phyloP scores from a whole-genome alignment of 257 asterid species.

The Henckelia pumila region DNA sequence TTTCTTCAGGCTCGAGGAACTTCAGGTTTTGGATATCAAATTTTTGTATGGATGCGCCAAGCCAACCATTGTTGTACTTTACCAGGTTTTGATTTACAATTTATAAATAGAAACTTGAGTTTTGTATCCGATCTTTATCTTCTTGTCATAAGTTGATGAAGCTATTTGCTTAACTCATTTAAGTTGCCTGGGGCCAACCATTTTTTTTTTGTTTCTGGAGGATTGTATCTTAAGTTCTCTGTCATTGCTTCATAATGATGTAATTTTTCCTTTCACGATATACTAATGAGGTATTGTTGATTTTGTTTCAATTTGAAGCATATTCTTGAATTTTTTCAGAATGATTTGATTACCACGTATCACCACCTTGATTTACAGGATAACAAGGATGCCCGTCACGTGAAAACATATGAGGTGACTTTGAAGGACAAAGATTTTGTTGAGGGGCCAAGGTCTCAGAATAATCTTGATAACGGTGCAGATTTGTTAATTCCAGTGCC shows the following conservation, averaged over 20 bases:
- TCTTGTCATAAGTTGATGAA: neutral
- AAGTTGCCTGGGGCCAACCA: constrained; percentile 3
- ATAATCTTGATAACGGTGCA: constrained; percentile 93
- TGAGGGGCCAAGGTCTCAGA: constrained; percentile 96
- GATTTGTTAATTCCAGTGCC: constrained; percentile 89
- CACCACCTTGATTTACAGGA: constrained; percentile 49
- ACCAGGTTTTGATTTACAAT: constrained; percentile 55
- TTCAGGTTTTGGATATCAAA: constrained; percentile 92
- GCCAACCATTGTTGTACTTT: constrained; percentile 91
- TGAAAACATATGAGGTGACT: constrained; percentile 85
- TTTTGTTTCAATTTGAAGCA: neutral
- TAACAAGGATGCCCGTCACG: constrained; percentile 87
- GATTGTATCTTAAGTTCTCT: constrained; percentile 8
- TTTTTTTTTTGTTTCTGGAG: constrained; percentile 10
- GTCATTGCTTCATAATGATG: neutral
- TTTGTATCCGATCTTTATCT: constrained; percentile 9
- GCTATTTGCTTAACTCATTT: constrained; percentile 1
- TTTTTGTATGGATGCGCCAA: constrained; percentile 82
- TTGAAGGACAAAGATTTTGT: constrained; percentile 86
- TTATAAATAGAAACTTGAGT: neutral
- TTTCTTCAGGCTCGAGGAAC: constrained; percentile 81
- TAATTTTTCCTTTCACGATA: constrained; percentile 6
- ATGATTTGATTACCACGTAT: neutral
- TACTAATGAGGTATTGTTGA: constrained; percentile 1
- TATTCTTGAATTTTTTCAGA: neutral